A percentile compares a stretch with the other conserved stretches of the same genome.
phyloP scores from a whole-genome alignment of 2,329 filamentous ascomycete genomes.

The Beauveria caledonica region DNA sequence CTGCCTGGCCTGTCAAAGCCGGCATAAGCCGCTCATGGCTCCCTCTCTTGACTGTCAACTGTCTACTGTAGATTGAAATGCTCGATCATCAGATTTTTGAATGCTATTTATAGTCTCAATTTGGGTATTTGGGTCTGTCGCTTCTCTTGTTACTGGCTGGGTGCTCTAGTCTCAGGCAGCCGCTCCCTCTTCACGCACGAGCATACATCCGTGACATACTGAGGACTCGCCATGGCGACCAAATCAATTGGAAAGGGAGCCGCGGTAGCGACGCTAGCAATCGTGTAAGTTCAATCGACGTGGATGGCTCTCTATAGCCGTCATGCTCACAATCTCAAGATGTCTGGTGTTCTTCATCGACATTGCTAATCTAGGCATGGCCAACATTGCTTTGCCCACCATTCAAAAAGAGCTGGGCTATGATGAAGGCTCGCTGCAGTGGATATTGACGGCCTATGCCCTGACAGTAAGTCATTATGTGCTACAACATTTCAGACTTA shows the following conservation, averaged over 20 bases:
- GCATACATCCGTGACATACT: too few species aligned
- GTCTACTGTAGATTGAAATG: too few species aligned
- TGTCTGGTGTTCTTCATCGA: slow-evolving; percentile 13
- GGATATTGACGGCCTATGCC: slow-evolving; percentile 13
- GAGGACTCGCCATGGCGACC: neutral
- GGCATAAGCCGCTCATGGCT: neutral
- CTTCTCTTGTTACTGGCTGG: too few species aligned
- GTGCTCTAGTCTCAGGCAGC: too few species aligned
- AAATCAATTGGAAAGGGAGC: neutral
- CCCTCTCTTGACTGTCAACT: neutral
- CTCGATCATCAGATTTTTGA: too few species aligned
- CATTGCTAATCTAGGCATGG: slow-evolving; percentile 14
- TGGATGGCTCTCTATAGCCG: neutral
- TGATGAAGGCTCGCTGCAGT: slow-evolving; percentile 11
- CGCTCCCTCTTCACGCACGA: too few species aligned
- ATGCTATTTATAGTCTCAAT: too few species aligned
- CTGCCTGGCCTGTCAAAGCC: neutral
- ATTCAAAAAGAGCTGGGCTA: slow-evolving; percentile 11
- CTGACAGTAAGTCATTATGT: slow-evolving; percentile 2
- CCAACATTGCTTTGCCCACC: slow-evolving; percentile 13
- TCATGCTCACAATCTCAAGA: neutral
- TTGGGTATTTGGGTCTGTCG: too few species aligned
- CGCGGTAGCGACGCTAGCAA: neutral
- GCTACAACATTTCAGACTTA: neutral
- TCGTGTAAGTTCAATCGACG: neutral